Evolutionary conservation across 2,329 filamentous ascomycete genomes (phyloP).

Genomic region (Diplodia intermedia): DNA sequence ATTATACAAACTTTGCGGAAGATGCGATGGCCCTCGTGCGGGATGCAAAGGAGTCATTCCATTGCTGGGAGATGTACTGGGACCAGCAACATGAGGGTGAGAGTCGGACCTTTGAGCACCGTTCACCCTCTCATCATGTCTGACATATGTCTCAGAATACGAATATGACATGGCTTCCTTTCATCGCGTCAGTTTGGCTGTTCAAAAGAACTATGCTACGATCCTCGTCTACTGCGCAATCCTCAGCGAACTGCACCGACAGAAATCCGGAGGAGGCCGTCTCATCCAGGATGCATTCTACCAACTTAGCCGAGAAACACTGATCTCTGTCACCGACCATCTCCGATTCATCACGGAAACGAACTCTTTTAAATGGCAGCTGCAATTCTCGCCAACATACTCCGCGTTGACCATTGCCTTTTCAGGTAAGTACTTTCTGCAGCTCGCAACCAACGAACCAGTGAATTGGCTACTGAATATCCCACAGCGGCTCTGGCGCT

Average conservation of each 20-base stretch:
- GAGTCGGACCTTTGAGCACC: neutral
- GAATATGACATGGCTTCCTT: neutral
- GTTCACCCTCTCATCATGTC: neutral
- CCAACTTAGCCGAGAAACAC: neutral
- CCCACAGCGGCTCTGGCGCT: neutral
- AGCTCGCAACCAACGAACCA: neutral
- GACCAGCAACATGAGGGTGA: conserved; percentile 1
- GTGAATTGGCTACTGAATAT: neutral
- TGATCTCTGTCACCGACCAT: neutral
- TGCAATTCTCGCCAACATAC: conserved; percentile 8
- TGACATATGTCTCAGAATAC: neutral
- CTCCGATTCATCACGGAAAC: neutral
- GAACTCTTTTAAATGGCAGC: neutral
- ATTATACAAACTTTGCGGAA: neutral
- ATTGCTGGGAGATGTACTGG: neutral
- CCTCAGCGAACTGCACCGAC: neutral
- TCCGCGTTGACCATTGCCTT: conserved; percentile 10
- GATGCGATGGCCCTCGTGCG: neutral
- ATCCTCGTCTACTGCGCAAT: conserved; percentile 2
- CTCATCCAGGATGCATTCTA: neutral
- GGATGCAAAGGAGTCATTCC: neutral
- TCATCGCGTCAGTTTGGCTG: conserved; percentile 1
- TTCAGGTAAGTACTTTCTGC: neutral
- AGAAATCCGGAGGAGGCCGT: neutral
- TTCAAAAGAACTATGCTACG: neutral